These are phyloP conservation scores for Carex scoparia DNA, from an alignment of 176 grass and related monocot genomes.

Conservation along the genomic window DNA sequence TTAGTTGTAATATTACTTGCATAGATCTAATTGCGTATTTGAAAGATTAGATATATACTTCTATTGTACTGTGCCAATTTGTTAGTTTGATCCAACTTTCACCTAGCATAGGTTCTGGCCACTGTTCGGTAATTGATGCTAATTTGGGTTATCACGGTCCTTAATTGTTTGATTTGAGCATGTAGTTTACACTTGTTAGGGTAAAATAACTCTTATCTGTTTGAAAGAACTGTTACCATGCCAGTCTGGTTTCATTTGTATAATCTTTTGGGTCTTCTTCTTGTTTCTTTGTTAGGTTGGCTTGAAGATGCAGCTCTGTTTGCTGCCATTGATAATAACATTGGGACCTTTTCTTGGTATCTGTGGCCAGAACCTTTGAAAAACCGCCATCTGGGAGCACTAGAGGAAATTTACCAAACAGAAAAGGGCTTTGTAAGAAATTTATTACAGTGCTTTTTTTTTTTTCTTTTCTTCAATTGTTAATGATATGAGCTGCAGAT, in stretches of 20 bases:
- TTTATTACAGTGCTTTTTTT: background rate
- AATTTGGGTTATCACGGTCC: background rate
- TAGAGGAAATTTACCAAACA: constrained; percentile 72
- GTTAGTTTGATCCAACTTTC: background rate
- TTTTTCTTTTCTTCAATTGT: background rate
- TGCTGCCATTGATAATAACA: constrained; percentile 79
- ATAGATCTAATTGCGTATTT: background rate
- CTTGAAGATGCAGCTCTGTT: constrained; percentile 99
- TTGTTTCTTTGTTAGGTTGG: constrained; percentile 50
- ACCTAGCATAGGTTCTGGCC: background rate
- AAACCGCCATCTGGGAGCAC: constrained; percentile 81
- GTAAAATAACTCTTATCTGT: background rate
- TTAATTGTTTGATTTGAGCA: background rate
- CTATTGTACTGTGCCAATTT: background rate
- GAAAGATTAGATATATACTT: background rate
- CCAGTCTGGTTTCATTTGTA: background rate
- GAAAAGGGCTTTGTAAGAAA: constrained; percentile 74
- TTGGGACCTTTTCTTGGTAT: constrained; percentile 59
- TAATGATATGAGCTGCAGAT: background rate
- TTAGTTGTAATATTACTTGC: background rate
- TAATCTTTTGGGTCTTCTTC: background rate
- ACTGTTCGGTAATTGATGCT: background rate
- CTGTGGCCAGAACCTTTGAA: constrained; percentile 95
- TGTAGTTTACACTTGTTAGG: background rate
- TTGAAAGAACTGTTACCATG: background rate